Percentiles rank a stretch among this genome's conserved stretches.
phyloP scores from a whole-genome alignment of 495 filamentous ascomycete genomes.

The Hypoxylon subgilvum region DNA sequence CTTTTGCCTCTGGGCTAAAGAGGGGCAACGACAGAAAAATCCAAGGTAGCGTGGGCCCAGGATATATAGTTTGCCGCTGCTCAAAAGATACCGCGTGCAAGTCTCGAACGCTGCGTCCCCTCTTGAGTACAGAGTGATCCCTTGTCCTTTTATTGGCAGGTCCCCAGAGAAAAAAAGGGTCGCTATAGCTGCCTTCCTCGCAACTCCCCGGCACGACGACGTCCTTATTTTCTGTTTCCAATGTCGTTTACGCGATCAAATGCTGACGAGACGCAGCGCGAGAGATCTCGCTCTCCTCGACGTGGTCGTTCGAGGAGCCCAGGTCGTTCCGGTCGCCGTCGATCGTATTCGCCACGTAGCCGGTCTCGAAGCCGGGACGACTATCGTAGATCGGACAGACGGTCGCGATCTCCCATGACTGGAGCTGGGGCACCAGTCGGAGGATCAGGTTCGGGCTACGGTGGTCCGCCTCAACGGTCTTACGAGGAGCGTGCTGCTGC shows the following conservation, averaged over 20 bases:
- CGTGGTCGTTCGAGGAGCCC: constrained; percentile 70
- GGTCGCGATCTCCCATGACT: constrained; percentile 85
- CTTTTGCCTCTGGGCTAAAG: constrained; percentile 18
- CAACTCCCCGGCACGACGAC: not conserved
- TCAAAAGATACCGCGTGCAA: constrained; percentile 11
- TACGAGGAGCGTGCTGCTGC: constrained; percentile 84
- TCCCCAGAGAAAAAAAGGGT: no score
- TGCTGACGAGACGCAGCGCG: constrained; percentile 72
- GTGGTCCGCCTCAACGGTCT: constrained; percentile 70
- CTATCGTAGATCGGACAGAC: constrained; percentile 70
- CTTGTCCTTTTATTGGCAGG: no score
- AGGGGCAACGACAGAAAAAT: constrained; percentile 22
- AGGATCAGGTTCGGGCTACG: constrained; percentile 61
- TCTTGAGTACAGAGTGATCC: not conserved
- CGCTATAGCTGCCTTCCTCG: not conserved
- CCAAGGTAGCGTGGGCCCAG: constrained; percentile 9
- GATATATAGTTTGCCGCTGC: constrained; percentile 31
- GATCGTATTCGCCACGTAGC: constrained; percentile 92
- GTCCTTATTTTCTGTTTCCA: constrained; percentile 18
- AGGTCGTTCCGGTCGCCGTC: constrained; percentile 65
- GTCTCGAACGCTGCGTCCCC: constrained; percentile 1
- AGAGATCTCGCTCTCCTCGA: constrained; percentile 91
- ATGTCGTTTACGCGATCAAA: constrained; percentile 40
- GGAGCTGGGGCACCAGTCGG: constrained; percentile 71
- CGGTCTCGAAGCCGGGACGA: constrained; percentile 91